Evolutionary conservation across 2,329 filamentous ascomycete genomes (phyloP), one percentile per base, ranked within the genome.

Genomic region (Xylaria hypoxylon): DNA sequence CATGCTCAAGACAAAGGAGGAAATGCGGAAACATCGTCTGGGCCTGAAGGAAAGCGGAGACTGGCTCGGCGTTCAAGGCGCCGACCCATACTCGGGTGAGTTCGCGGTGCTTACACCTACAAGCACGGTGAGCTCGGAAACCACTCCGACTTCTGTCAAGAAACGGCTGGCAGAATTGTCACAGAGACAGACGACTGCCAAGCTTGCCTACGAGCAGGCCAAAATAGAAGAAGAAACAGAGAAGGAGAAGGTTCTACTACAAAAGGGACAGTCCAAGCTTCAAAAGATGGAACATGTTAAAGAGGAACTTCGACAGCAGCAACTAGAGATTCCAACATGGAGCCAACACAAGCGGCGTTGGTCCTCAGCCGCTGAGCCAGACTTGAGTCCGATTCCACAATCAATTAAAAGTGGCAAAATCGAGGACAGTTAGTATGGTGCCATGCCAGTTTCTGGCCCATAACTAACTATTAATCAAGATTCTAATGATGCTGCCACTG

Each of bases 31-130:
- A 17, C 77, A 80, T 40, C 81, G 86, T 5, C 80, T 80, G 50
- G 81, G 74, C 45, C 78, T 88, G 60, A 85, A 83, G 67, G 81
- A 84, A 60, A 87, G 84, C 60, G 85, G 86, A 4, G 87, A 89
- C 73, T 89, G 83, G 71, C 80, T 89, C 0, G 86, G 86, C 1
- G 84, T 88, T 1, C 85, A 87, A 64, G 87, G 87, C 3, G 79
- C 85, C 59, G 88, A 89, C 71, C 87, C 87, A 0, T 77, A 81
- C 47, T 88, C 87, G 0, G 85, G 87, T 5, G 78, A 83, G 67
- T 81, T 83, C 55, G 83, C 87, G 64, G 75, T 84, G 15, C 77
- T 86, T 42, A 86, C 84, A 3, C 83, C 84, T 7, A 83, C 74
- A 24, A 73, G 72, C 26, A 76, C 83, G 2, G 79, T 80, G 15